These are phyloP conservation scores for Entophlyctis luteolus DNA, from an alignment of 192 early-diverging fungal species.

Conservation along the genomic window DNA sequence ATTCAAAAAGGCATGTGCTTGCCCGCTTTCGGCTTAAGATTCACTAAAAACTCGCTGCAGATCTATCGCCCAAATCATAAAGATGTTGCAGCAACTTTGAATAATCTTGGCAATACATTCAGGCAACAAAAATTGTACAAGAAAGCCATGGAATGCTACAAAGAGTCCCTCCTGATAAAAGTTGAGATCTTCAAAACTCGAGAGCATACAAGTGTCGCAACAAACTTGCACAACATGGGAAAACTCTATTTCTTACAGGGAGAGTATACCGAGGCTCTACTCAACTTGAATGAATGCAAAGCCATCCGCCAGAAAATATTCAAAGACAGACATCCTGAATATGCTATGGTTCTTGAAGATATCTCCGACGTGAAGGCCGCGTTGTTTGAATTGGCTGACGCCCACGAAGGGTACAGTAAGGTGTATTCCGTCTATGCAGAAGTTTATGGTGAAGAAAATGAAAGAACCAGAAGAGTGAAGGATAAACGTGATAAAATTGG, in stretches of 20 bases:
- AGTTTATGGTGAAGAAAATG: not conserved
- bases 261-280: not conserved
- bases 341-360: constrained; percentile 1
- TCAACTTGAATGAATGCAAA: not conserved
- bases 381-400: not conserved
- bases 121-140: not conserved
- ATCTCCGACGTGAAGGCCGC: not conserved
- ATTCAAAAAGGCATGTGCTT: not conserved
- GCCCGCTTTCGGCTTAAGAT: not conserved
- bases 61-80: constrained; percentile 4
- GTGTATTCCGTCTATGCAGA: not conserved
- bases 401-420: not conserved
- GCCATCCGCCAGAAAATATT: not conserved
- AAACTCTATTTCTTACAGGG: constrained; percentile 3
- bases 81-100: constrained; percentile 17
- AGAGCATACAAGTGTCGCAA: constrained; percentile 16
- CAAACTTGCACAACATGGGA: constrained; percentile 17
- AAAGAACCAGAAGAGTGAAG: not conserved
- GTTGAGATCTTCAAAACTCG: constrained; percentile 15
- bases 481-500: too few species aligned
- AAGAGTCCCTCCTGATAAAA: constrained; percentile 23
- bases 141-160: constrained; percentile 10
- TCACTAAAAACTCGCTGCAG: not conserved
- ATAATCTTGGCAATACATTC: constrained; percentile 1
- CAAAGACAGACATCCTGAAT: not conserved